Conservation (phyloP, 371 early-diverging fungal species). For the Smittium mucronatum region DNA sequence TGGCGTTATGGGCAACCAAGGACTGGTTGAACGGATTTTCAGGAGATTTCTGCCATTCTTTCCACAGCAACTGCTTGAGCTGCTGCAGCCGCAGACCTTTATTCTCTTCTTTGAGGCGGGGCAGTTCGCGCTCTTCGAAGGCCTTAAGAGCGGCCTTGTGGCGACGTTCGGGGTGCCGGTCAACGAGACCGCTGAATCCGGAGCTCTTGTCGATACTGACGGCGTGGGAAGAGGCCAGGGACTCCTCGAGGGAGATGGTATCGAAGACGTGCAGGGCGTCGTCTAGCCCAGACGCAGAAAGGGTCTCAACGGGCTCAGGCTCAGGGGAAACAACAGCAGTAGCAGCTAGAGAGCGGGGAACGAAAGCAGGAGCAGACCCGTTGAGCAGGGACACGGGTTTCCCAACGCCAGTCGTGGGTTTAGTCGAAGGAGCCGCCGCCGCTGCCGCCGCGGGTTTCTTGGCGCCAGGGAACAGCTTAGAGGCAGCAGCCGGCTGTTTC, state of each 20-base stretch:
- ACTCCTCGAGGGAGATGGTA: slow-evolving; percentile 21
- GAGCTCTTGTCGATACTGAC: neutral
- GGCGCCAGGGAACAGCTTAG: slow-evolving; percentile 6
- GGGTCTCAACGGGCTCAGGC: slow-evolving; percentile 39
- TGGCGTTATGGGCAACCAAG: slow-evolving; percentile 55
- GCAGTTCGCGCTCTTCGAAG: slow-evolving; percentile 50
- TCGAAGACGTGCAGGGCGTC: slow-evolving; percentile 59
- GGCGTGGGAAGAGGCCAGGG: slow-evolving; percentile 14
- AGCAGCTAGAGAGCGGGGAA: neutral
- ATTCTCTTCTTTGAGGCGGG: slow-evolving; percentile 50
- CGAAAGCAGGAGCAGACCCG: neutral
- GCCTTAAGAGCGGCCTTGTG: slow-evolving; percentile 64
- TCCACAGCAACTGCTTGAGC: slow-evolving; percentile 57
- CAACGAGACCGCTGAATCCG: slow-evolving; percentile 28
- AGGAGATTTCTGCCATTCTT: slow-evolving; percentile 63
- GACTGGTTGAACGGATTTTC: slow-evolving; percentile 78
- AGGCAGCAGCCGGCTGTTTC: neutral
- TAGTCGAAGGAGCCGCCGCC: neutral
- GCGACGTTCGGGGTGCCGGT: slow-evolving; percentile 73
- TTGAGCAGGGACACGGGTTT: neutral
- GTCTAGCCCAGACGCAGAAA: slow-evolving; percentile 60
- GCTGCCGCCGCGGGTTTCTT: slow-evolving; percentile 3
- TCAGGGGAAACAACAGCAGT: neutral
- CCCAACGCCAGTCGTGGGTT: neutral
- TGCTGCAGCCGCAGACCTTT: slow-evolving; percentile 62